These are phyloP conservation scores for Barbatosphaeria neglecta DNA, from an alignment of 495 filamentous ascomycete species.

Conservation along the genomic window DNA sequence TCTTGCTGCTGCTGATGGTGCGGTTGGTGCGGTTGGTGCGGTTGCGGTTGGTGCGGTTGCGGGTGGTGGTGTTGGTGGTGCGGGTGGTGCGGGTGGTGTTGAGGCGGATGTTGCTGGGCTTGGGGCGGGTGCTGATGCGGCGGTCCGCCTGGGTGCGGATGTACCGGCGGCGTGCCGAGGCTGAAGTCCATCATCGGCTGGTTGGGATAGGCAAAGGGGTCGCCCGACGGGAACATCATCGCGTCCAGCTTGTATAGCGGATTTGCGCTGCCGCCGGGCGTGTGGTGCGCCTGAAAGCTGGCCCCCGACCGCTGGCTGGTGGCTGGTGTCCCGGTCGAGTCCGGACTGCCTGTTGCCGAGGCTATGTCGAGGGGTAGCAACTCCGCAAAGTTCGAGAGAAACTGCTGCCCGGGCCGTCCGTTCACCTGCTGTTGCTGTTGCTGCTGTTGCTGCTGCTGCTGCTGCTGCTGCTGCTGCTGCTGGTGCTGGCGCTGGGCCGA, in stretches of 20 bases:
- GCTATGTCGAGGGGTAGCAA: conserved; percentile 19
- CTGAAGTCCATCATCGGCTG: conserved; percentile 59
- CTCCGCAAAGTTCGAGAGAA: conserved; percentile 15
- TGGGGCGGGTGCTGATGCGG: conserved; percentile 6
- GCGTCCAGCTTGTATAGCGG: conserved; percentile 63
- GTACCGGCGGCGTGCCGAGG: background rate
- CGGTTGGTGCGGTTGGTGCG: conserved; percentile 2
- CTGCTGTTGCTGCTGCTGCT: no score
- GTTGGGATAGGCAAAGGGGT: conserved; percentile 83
- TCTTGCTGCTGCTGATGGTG: conserved; percentile 9
- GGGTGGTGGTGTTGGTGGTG: conserved; percentile 4
- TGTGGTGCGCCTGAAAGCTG: conserved; percentile 15
- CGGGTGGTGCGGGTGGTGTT: conserved; percentile 1
- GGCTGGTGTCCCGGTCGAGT: conserved; percentile 10
- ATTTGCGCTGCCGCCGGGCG: conserved; percentile 24
- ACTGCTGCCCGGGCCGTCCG: conserved; percentile 12
- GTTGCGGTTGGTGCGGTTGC: background rate
- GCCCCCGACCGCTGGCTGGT: conserved; percentile 7
- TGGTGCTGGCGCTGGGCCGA: conserved; percentile 16
- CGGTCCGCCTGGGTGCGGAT: background rate
- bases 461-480: no score
- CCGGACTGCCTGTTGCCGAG: conserved; percentile 10
- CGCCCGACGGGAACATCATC: conserved; percentile 86
- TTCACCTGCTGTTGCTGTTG: conserved; percentile 10
- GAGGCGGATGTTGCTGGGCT: background rate